Percentiles rank a stretch among this genome's conserved stretches.
phyloP scores from a whole-genome alignment of 768 basidiomycete species.

The Boletus pseudo-olivaceus region DNA sequence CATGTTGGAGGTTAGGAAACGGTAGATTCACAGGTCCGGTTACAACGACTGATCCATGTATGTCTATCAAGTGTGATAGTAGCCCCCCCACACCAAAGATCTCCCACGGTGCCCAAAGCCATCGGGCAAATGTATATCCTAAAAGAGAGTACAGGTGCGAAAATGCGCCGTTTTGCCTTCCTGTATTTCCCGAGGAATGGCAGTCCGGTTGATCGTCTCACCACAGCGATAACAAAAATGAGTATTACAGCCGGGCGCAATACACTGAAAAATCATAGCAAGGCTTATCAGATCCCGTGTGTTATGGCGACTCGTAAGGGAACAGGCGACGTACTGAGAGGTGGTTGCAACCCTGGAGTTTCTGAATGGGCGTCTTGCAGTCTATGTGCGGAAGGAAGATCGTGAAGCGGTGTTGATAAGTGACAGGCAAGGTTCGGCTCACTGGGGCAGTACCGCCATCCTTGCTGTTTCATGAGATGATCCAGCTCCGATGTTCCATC shows the following conservation, averaged over 20 bases:
- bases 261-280: conserved; percentile 36
- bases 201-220: conserved; percentile 40
- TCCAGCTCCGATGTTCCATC: conserved; percentile 54
- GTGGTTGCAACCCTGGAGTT: conserved; percentile 52
- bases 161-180: conserved; percentile 34
- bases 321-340: conserved; percentile 44
- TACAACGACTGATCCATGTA: background rate
- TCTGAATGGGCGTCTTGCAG: conserved; percentile 50
- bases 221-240: conserved; percentile 57
- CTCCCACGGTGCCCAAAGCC: too few species aligned
- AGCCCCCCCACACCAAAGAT: background rate
- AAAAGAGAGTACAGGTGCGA: conserved; percentile 26
- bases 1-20: background rate
- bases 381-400: conserved; percentile 22
- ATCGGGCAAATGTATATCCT: background rate
- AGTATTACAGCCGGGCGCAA: conserved; percentile 54
- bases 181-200: conserved; percentile 30
- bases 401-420: background rate
- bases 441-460: conserved; percentile 67
- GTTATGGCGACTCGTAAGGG: background rate
- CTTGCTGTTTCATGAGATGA: conserved; percentile 45
- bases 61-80: background rate
- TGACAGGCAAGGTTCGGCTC: conserved; percentile 4
- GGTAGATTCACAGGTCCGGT: background rate
- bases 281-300: background rate